A percentile compares a stretch with the other conserved stretches of the same genome.
phyloP scores from a whole-genome alignment of 2,329 filamentous ascomycete species.

The Delphinella strobiligena region DNA sequence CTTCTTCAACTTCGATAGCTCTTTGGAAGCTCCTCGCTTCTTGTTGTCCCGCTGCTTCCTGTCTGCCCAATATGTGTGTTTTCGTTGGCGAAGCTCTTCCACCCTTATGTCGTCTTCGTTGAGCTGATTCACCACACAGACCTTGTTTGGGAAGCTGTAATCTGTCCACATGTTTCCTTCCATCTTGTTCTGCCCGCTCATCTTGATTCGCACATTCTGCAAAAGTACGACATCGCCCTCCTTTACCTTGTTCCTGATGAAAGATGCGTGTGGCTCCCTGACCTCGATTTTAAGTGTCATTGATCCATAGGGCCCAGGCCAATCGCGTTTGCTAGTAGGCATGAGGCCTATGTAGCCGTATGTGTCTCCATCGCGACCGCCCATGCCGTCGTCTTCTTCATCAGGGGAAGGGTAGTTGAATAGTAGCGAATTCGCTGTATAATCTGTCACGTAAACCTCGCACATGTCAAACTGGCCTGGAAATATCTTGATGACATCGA shows the following conservation, averaged over 20 bases:
- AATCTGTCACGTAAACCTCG: conserved; percentile 69
- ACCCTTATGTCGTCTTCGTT: conserved; percentile 30
- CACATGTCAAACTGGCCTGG: conserved; percentile 28
- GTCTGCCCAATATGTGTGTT: conserved; percentile 44
- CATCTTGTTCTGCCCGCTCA: conserved; percentile 42
- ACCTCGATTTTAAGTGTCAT: conserved; percentile 59
- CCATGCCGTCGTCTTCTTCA: conserved; percentile 14
- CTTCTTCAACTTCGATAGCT: conserved; percentile 25
- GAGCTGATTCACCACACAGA: conserved; percentile 46
- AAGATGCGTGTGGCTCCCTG: conserved; percentile 54
- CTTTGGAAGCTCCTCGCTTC: too few species aligned
- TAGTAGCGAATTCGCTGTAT: conserved; percentile 58
- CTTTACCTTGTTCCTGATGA: conserved; percentile 43
- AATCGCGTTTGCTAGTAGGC: conserved; percentile 30
- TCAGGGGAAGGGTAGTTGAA: conserved; percentile 39
- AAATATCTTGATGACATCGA: conserved; percentile 53
- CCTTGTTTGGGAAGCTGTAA: conserved; percentile 33
- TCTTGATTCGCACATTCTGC: conserved; percentile 60
- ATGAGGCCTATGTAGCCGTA: conserved; percentile 38
- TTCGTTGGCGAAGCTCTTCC: conserved; percentile 50
- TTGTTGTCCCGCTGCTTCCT: too few species aligned
- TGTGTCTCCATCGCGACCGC: conserved; percentile 38
- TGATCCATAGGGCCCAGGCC: conserved; percentile 65
- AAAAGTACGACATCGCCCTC: conserved; percentile 53
- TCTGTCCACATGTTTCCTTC: conserved; percentile 65